A percentile compares a stretch with the other conserved stretches of the same genome.
phyloP scores from a whole-genome alignment of 805 yeast genomes.

The Citeromyces matritensis region DNA sequence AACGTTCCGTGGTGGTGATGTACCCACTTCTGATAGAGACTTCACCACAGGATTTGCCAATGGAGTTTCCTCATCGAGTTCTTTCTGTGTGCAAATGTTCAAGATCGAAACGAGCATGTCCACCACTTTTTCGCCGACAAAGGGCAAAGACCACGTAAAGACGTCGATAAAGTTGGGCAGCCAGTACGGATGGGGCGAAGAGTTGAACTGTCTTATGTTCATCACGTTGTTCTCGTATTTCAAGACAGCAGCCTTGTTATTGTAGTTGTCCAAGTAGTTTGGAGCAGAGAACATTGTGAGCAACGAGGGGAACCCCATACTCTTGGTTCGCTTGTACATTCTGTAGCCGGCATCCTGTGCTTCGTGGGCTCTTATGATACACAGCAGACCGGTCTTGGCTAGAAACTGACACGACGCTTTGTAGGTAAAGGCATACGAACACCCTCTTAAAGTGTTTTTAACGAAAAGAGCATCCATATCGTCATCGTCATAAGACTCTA shows the following conservation, averaged over 20 bases:
- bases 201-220: constrained; percentile 90
- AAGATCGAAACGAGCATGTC: constrained; percentile 84
- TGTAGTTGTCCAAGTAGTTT: constrained; percentile 81
- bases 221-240: constrained; percentile 84
- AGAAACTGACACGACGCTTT: constrained; percentile 70
- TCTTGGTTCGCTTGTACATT: constrained; percentile 75
- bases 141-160: constrained; percentile 93
- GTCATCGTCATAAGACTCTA: constrained; percentile 65
- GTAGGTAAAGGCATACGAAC: constrained; percentile 82
- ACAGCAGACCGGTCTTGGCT: constrained; percentile 60
- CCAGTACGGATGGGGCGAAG: constrained; percentile 94
- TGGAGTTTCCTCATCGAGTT: constrained; percentile 62
- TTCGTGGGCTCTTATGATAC: constrained; percentile 92
- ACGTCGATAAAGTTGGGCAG: constrained; percentile 95
- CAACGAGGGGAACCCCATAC: constrained; percentile 80
- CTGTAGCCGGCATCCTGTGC: constrained; percentile 97
- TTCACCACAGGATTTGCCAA: constrained; percentile 24
- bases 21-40: constrained; percentile 11
- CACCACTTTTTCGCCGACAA: constrained; percentile 91
- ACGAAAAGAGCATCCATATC: constrained; percentile 27
- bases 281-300: constrained; percentile 93
- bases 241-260: constrained; percentile 89
- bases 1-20: neutral
- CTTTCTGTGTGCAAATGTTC: constrained; percentile 93
- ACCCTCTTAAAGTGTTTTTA: constrained; percentile 71